Conservation (phyloP, 2,329 filamentous ascomycete genomes). For the Alternaria infectoria region DNA sequence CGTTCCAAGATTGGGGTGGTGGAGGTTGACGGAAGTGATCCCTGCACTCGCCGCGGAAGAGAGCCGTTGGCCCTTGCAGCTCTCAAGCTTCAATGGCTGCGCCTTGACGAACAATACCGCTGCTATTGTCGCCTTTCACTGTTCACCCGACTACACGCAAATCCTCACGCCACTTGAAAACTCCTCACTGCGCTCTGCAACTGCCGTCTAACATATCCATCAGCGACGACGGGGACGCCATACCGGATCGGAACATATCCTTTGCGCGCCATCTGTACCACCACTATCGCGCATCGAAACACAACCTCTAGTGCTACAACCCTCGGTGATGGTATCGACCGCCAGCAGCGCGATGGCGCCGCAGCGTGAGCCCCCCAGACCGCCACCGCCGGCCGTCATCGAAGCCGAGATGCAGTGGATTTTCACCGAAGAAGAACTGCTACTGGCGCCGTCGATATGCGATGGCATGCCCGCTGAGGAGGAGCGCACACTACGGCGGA, state of each 20-base stretch:
- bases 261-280: neutral
- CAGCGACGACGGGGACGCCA: neutral
- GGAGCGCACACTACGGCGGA: slow-evolving; percentile 81
- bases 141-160: neutral
- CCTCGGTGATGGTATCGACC: slow-evolving; percentile 38
- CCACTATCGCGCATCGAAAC: neutral
- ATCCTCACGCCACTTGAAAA: neutral
- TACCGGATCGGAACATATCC: neutral
- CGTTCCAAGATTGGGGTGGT: neutral
- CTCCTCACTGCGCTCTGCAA: neutral
- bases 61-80: slow-evolving; percentile 16
- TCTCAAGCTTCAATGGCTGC: slow-evolving; percentile 11
- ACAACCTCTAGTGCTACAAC: neutral
- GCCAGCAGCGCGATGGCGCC: slow-evolving; percentile 23
- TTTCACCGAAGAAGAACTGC: slow-evolving; percentile 82
- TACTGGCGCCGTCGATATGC: slow-evolving; percentile 80
- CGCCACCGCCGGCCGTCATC: slow-evolving; percentile 55
- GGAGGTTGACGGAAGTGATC: slow-evolving; percentile 11
- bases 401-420: slow-evolving; percentile 79
- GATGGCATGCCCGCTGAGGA: slow-evolving; percentile 79
- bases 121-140: neutral
- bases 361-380: slow-evolving; percentile 42
- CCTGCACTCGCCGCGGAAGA: slow-evolving; percentile 25
- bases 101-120: slow-evolving; percentile 7
- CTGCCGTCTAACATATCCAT: neutral